These are phyloP conservation scores for Kodamaea sp. DNA, from an alignment of 1,139 yeast species.

Conservation along the genomic window DNA sequence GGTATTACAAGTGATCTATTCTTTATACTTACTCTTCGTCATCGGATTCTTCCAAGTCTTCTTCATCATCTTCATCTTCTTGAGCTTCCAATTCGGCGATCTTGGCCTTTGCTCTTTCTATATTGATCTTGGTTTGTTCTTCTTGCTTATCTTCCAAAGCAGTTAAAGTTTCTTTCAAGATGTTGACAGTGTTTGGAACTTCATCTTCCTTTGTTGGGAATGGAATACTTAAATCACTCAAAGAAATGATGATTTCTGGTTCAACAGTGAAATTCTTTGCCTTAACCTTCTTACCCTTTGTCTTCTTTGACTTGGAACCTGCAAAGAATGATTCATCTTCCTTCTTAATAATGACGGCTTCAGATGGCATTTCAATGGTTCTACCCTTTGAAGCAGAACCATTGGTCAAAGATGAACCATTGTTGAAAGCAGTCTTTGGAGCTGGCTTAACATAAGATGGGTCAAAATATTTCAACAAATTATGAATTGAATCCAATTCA, in stretches of 20 bases:
- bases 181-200: constrained; percentile 59
- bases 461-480: constrained; percentile 68
- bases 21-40: constrained; percentile 13
- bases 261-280: constrained; percentile 62
- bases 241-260: constrained; percentile 73
- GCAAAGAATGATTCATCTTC: constrained; percentile 58
- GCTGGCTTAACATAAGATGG: constrained; percentile 69
- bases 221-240: constrained; percentile 72
- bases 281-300: constrained; percentile 43
- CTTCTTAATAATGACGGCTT: constrained; percentile 61
- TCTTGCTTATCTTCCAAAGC: constrained; percentile 74
- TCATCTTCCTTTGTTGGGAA: constrained; percentile 81
- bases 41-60: constrained; percentile 19
- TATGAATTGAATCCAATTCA: constrained; percentile 72
- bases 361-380: constrained; percentile 58
- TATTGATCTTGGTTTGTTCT: constrained; percentile 72
- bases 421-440: constrained; percentile 31
- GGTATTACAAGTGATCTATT: constrained; percentile 1
- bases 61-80: constrained; percentile 29
- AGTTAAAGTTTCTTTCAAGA: constrained; percentile 70
- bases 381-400: constrained; percentile 35
- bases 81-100: constrained; percentile 59
- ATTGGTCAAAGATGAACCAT: constrained; percentile 15
- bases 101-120: constrained; percentile 72
- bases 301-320: constrained; percentile 42